phyloP scores from a whole-genome alignment of 192 early-diverging fungal species.

The Gryganskiella cystojenkinii region DNA sequence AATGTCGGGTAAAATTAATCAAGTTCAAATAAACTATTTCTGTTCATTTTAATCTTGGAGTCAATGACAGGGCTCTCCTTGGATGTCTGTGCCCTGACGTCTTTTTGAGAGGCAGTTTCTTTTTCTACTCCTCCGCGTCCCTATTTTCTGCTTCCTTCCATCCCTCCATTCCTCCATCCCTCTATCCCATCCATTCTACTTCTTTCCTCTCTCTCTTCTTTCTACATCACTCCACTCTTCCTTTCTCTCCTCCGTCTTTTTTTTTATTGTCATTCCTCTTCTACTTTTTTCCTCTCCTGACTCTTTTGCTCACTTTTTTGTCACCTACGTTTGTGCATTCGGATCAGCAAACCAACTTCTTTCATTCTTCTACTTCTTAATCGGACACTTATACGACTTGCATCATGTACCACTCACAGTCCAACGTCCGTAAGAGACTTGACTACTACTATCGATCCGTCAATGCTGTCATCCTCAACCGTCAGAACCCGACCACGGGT shows the following conservation, averaged over 20 bases:
- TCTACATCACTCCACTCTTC: background rate
- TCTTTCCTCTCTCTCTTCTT: background rate
- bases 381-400: background rate
- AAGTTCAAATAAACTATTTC: too few species aligned
- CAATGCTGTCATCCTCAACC: slow-evolving; percentile 77
- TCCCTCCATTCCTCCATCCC: background rate
- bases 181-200: background rate
- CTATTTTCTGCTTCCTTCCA: background rate
- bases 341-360: background rate
- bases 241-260: too few species aligned
- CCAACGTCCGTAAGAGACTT: slow-evolving; percentile 59
- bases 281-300: background rate
- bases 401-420: slow-evolving; percentile 39
- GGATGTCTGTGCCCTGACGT: too few species aligned
- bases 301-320: background rate
- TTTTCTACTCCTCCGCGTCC: background rate
- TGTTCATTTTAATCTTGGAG: too few species aligned
- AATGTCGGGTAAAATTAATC: too few species aligned
- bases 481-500: slow-evolving; percentile 84
- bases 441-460: slow-evolving; percentile 83
- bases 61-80: too few species aligned
- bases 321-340: too few species aligned
- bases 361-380: background rate
- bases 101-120: background rate
- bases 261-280: background rate